Base-by-base conservation (phyloP, 2,329 filamentous ascomycete genomes). In the Epichloe gansuensis region DNA sequence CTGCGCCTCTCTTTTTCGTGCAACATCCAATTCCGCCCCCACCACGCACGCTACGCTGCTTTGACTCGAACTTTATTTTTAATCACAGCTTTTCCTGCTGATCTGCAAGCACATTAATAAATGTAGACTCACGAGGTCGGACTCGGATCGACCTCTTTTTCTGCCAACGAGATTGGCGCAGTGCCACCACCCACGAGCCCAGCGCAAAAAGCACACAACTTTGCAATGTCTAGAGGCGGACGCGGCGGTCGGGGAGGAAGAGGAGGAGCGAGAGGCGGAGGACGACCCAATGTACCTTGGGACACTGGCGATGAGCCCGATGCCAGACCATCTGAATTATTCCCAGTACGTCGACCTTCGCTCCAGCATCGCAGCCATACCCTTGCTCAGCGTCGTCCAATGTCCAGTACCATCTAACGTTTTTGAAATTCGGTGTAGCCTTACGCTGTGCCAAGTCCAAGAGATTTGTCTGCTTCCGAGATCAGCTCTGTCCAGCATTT, bases 251-350 rank as follows among this genome's bases (percentile, higher is more conserved):
- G 77, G 49, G 74, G 74, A 47, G 73, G 70, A 41, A 69, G 73
- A 53, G 73, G 74, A 51, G 73, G 74, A 46, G 68, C 69, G n/a
- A 63, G 73, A 49, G 69, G 68, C 46, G 69, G 73, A 44, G 70
- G 73, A 46, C 64, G 71, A 17, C 72, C 71, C 11, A 70, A 71
- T 31, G 69, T 78, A 51, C 73, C 77, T 0, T 80, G 77, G 74
- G 72, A 73, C 44, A 70, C 66, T 17, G 68, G 72, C 41, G 75
- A 78, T 56, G 78, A 81, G 56, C 73, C 76, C 8, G 76, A 80
- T 61, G 73, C 73, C 49, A 70, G 75, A 35, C 78, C 78, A 6
- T 76, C 75, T n/a, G 78, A 81, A 57, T 73, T 78, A 9, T 81
- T 81, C 54, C 78, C 78, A 0, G 77, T 79, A 63, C 54, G 73